Base-by-base conservation (phyloP, 495 filamentous ascomycete genomes). In the Podospora anserina region DNA sequence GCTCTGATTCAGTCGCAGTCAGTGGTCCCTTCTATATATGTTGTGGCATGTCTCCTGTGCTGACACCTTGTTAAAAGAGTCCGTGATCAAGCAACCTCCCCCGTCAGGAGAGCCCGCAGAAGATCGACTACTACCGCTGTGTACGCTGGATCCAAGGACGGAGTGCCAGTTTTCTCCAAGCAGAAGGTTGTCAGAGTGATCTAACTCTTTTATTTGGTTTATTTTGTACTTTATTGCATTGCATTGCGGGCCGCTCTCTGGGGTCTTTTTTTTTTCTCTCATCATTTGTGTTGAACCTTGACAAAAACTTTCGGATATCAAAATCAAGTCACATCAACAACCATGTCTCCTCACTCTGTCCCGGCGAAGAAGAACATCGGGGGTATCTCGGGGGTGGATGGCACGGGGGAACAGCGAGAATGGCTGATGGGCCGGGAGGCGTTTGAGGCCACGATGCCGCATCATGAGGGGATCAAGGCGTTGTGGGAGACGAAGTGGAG, bases 401-500 rank as follows among this genome's bases (percentile, higher is more conserved):
- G 58, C 6, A 66, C 23, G 4, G 28, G 27, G 39, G 62, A 68
- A 26, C 55, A 30, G 61, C 64, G 39, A 11, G 39, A 73, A 18
- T 80, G 78, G 78, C 71, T 76, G 60, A 80, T 80, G 77, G 78
- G 78, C 54, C 55, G 49, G 61, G 75, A 82, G 66, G 80, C 79
- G 62, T 79, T 85, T 67, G 75, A 82, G 66, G 71, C 70, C 11
- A 70, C 76, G 7, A 82, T 84, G 82, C 76, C 78, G 19, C 91
- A 94, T 76, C 89, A 93, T 71, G 83, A 88, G n/a, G 88, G 86
- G 23, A 89, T 91, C 74, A 81, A 88, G 76, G 86, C 87, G 44
- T 79, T 94, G 56, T 94, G 91, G 91, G 89, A 92, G 78, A 88
- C 88, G 4, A 92, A 92, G 77, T 94, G 90, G 91, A 88, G 88